Evolutionary conservation across 2,329 filamentous ascomycete genomes (phyloP), one percentile per base, ranked within the genome.

Genomic region (Trichophyton schoenleinii): DNA sequence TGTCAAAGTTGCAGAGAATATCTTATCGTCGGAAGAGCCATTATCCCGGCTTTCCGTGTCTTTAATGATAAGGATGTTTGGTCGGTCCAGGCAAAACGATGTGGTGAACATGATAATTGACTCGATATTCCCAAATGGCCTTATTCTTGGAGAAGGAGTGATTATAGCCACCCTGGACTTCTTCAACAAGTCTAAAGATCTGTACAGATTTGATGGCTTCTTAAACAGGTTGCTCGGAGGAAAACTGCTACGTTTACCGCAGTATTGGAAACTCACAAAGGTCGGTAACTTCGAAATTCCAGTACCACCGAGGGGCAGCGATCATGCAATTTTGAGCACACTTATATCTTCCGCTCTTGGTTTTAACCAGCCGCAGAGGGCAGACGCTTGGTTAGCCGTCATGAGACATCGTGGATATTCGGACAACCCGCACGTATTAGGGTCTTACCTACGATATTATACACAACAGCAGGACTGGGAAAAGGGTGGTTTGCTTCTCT

Each of bases 181-280:
- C 61, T 75, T 69, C 62, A 72, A 71, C 52, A 76, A 74, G 63
- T 69, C 71, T 1, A 74, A 73, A 60, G 73, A 77, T 49, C 67
- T 77, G 3, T 72, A 70, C 48, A 68, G 69, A n/a, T 76, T 76
- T 46, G 73, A 77, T 58, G 61, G 71, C 22, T 75, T 76, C 58
- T 62, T 77, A 36, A 65, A 70, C 48, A 72, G 72, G 68, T 63
- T 76, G 9, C 68, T 69, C 36, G 73, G 72, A 2, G 65, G 71
- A 36, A 64, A 66, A 15, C 67, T 69, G 49, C 67, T 72, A 7
- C 74, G 75, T 41, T 58, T 76, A 58, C 68, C 68, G 1, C 65
- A 61, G 48, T 55, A 59, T 41, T 67, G 65, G 65, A 38, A 59
- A 28, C 36, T 60, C 2, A 52, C 58, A 9, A 62, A 44, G 2